Percentiles rank a stretch among this genome's conserved stretches.
phyloP scores from a whole-genome alignment of 345 rosid species.

The Melaleuca quinquenervia region DNA sequence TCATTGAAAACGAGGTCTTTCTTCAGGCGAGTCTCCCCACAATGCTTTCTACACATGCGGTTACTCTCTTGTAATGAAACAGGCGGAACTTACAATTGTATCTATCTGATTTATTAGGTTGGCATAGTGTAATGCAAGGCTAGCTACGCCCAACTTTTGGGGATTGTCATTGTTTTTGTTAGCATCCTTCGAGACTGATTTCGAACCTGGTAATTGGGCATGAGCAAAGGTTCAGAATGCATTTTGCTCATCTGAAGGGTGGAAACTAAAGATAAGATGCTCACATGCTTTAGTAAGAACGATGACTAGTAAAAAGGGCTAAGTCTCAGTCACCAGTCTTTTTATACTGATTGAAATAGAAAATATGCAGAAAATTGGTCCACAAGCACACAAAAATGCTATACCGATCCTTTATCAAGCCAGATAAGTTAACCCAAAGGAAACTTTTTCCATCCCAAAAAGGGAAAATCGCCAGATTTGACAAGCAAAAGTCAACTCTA shows the following conservation, averaged over 20 bases:
- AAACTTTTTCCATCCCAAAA: background rate
- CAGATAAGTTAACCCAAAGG: background rate
- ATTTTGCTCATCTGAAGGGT: background rate
- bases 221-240: background rate
- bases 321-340: background rate
- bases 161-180: conserved; percentile 13
- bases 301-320: background rate
- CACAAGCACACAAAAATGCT: background rate
- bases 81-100: conserved; percentile 46
- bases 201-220: conserved; percentile 14
- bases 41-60: background rate
- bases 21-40: background rate
- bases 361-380: background rate
- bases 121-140: conserved; percentile 93
- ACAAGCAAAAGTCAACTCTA: background rate
- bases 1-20: background rate
- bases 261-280: background rate
- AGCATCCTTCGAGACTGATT: conserved; percentile 3
- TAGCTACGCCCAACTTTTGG: conserved; percentile 61
- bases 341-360: background rate
- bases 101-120: conserved; percentile 80
- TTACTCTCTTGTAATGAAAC: background rate
- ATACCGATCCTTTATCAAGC: background rate
- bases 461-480: background rate
- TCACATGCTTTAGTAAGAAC: background rate